Conservation (phyloP, 108 stramenopile genomes). For the Nitzschia inconspicua region DNA sequence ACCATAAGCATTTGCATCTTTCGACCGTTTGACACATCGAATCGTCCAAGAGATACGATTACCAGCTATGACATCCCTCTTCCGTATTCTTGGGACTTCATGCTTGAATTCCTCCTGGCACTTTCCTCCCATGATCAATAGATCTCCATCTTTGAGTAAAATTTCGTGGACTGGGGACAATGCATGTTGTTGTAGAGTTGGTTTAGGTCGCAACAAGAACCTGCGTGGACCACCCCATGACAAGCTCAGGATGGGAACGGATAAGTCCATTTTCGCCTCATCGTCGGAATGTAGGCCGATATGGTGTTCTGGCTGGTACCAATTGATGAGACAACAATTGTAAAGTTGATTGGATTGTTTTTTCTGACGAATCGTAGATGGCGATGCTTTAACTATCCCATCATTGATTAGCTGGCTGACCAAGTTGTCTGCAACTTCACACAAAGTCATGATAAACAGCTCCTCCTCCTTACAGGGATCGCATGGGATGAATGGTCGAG, state of each 20-base stretch:
- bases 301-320: conserved; percentile 43
- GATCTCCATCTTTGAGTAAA: conserved; percentile 40
- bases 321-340: conserved; percentile 51
- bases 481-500: conserved; percentile 12
- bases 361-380: neutral
- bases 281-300: conserved; percentile 53
- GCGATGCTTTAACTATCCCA: neutral
- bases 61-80: conserved; percentile 25
- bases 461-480: neutral
- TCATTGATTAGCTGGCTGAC: neutral
- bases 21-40: conserved; percentile 14
- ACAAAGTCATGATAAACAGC: conserved; percentile 15
- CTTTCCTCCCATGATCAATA: conserved; percentile 51
- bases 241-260: conserved; percentile 34
- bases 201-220: conserved; percentile 34
- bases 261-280: conserved; percentile 23
- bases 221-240: conserved; percentile 55
- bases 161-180: conserved; percentile 19
- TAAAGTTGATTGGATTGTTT: neutral
- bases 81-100: conserved; percentile 45
- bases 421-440: conserved; percentile 5
- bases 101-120: conserved; percentile 45
- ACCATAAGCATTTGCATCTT: neutral
- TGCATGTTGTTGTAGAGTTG: neutral
- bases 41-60: conserved; percentile 51